Conservation (phyloP, 306 rosid genomes). For the Fragaria nilgerrensis region DNA sequence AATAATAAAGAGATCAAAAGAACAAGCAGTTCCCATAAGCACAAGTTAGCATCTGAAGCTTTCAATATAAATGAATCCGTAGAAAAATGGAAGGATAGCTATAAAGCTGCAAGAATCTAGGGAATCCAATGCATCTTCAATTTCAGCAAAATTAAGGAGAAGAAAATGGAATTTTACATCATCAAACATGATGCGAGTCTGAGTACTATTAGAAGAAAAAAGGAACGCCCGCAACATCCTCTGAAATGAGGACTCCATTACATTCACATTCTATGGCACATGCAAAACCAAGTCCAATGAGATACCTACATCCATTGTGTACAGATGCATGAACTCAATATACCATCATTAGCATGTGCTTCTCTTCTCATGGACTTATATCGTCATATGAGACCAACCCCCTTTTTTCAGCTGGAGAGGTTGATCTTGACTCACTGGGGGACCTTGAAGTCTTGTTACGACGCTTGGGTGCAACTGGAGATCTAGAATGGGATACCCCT, state of each 20-base stretch:
- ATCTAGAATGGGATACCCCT: conserved; percentile 47
- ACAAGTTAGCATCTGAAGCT: neutral
- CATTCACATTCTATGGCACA: neutral
- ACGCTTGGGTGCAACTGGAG: conserved; percentile 56
- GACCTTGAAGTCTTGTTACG: conserved; percentile 42
- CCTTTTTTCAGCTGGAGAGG: conserved; percentile 68
- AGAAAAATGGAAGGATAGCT: no score
- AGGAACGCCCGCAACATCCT: neutral
- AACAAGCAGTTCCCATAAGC: neutral
- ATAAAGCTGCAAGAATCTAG: neutral
- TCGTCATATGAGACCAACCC: conserved; percentile 93
- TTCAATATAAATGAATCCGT: neutral
- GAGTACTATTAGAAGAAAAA: neutral
- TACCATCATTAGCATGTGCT: neutral
- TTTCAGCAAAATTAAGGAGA: neutral
- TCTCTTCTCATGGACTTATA: conserved; percentile 39
- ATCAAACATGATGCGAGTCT: neutral
- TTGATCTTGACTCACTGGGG: conserved; percentile 67
- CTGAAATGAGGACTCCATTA: neutral
- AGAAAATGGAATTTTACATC: neutral
- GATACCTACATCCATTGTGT: neutral
- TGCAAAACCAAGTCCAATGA: neutral
- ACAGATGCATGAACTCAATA: neutral
- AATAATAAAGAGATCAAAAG: no score
- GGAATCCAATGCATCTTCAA: neutral